Conservation (phyloP, 2,329 filamentous ascomycete species). For the Aspergillus aculeatus region DNA sequence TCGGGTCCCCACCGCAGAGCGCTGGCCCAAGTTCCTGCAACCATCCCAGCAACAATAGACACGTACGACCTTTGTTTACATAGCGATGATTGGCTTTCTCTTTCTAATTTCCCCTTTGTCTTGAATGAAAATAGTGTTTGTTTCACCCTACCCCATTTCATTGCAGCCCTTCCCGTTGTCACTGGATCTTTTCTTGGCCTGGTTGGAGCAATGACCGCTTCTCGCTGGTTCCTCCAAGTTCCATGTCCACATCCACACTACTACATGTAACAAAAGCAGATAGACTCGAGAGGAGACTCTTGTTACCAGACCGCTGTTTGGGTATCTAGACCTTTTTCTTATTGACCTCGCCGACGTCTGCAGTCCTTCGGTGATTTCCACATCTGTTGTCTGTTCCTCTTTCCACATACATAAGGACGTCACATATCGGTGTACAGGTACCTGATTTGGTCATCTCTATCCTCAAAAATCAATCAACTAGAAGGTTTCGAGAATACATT, state of each 20-base stretch:
- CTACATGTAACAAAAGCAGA: constrained; percentile 25
- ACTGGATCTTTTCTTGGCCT: constrained; percentile 9
- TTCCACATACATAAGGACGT: neutral
- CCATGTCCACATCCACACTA: constrained; percentile 12
- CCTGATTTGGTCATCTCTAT: constrained; percentile 2
- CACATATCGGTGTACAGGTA: constrained; percentile 13
- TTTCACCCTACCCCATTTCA: constrained; percentile 18
- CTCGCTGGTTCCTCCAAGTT: constrained; percentile 1
- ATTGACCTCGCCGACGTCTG: neutral
- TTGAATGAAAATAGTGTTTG: constrained; percentile 21
- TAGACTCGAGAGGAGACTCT: constrained; percentile 16
- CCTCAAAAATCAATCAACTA: neutral
- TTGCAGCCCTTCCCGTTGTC: constrained; percentile 13
- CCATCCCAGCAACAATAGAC: constrained; percentile 29
- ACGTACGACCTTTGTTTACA: constrained; percentile 23
- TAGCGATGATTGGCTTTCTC: constrained; percentile 25
- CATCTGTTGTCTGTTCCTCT: neutral
- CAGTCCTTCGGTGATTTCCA: constrained; percentile 1
- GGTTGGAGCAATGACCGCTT: constrained; percentile 8
- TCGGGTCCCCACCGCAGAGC: constrained; percentile 52
- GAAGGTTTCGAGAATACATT: neutral
- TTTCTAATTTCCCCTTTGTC: constrained; percentile 16
- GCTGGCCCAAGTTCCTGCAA: constrained; percentile 40
- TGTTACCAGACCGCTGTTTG: constrained; percentile 8
- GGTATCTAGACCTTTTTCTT: constrained; percentile 9